Conservation (phyloP, 108 stramenopile genomes). For the Seminavis robusta region DNA sequence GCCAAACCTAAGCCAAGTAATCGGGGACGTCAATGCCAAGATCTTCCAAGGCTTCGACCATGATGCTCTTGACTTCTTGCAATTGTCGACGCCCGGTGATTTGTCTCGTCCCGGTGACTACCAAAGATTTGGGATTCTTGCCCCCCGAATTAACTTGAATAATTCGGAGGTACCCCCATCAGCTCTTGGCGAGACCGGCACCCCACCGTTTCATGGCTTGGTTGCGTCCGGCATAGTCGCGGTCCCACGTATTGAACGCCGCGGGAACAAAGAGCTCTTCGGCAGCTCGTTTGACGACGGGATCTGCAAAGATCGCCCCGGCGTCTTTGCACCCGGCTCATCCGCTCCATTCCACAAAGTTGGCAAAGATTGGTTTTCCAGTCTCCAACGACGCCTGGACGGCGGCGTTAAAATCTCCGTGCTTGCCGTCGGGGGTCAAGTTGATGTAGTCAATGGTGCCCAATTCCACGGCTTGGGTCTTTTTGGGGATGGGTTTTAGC, state of each 20-base stretch:
- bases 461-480: constrained; percentile 12
- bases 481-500: no score
- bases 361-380: constrained; percentile 35
- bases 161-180: constrained; percentile 49
- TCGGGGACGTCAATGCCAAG: no score
- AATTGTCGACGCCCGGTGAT: no score
- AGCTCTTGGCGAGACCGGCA: constrained; percentile 21
- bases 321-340: constrained; percentile 37
- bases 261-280: constrained; percentile 34
- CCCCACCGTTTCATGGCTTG: constrained; percentile 31
- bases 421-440: constrained; percentile 20
- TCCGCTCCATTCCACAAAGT: constrained; percentile 43
- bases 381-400: constrained; percentile 9
- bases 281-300: constrained; percentile 17
- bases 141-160: no score
- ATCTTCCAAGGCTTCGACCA: no score
- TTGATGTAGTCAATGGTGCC: constrained; percentile 31
- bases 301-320: constrained; percentile 33
- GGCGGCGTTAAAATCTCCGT: constrained; percentile 29
- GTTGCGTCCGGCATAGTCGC: constrained; percentile 11
- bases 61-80: no score
- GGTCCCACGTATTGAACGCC: constrained; percentile 52
- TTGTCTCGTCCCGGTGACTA: no score
- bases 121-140: no score
- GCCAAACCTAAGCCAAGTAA: no score